Conservation (phyloP, 495 filamentous ascomycete genomes). For the Oleoguttula mirabilis region DNA sequence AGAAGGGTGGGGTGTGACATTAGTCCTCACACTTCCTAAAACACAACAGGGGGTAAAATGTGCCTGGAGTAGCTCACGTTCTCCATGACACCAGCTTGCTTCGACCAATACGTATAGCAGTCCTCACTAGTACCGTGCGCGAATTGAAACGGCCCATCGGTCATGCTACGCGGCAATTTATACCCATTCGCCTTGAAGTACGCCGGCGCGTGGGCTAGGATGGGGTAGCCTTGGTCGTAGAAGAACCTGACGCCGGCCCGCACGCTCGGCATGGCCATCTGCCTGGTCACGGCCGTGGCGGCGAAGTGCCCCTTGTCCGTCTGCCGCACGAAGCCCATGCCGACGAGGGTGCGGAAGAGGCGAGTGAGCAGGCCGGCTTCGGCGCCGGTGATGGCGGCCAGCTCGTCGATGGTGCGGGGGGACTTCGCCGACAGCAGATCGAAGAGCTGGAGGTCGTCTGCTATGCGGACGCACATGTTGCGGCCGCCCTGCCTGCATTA, state of each 20-base stretch:
- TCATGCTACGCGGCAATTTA: constrained; percentile 2
- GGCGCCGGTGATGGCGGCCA: constrained; percentile 1
- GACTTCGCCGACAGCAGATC: constrained; percentile 6
- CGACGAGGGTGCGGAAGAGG: constrained; percentile 6
- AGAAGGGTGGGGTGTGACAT: too few relatives aligned
- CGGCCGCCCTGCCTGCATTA: too few relatives aligned
- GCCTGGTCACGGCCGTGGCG: constrained; percentile 6
- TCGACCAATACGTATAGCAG: too few relatives aligned
- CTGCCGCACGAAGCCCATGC: constrained; percentile 10
- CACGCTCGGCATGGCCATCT: constrained; percentile 6
- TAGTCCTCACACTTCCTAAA: too few relatives aligned
- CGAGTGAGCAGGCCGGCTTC: constrained; percentile 1
- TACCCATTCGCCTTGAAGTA: constrained; percentile 11
- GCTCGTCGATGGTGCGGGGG: background rate
- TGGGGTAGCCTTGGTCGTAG: constrained; percentile 8
- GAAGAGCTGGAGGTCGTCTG: constrained; percentile 10
- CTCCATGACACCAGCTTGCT: too few relatives aligned
- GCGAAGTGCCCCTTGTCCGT: background rate
- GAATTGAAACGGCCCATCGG: constrained; percentile 13
- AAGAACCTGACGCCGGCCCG: constrained; percentile 7
- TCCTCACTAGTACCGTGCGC: too few relatives aligned
- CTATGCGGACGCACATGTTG: constrained; percentile 11
- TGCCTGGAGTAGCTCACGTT: too few relatives aligned
- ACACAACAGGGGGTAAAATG: too few relatives aligned
- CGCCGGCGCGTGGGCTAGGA: background rate